phyloP scores from a whole-genome alignment of 2,329 filamentous ascomycete species.

The Mycocentrospora acerina region DNA sequence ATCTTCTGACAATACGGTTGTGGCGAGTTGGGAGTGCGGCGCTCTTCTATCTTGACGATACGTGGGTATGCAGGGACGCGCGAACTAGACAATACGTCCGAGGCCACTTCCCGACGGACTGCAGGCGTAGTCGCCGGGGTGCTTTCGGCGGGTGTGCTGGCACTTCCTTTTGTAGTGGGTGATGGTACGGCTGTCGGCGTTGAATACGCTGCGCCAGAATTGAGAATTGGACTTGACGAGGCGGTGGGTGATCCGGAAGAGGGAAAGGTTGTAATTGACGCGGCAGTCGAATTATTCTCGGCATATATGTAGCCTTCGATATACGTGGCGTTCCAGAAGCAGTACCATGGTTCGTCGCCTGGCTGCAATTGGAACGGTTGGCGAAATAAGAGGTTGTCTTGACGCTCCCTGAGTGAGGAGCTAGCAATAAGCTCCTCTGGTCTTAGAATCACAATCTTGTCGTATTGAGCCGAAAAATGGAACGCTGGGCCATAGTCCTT shows the following conservation, averaged over 20 bases:
- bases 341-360: constrained; percentile 69
- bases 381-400: constrained; percentile 26
- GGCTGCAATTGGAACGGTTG: constrained; percentile 49
- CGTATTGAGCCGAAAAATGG: constrained; percentile 63
- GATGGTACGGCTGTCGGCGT: constrained; percentile 10
- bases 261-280: constrained; percentile 30
- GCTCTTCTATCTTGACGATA: constrained; percentile 67
- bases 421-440: constrained; percentile 40
- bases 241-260: constrained; percentile 21
- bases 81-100: constrained; percentile 18
- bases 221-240: constrained; percentile 9
- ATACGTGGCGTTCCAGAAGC: constrained; percentile 68
- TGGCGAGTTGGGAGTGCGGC: constrained; percentile 52
- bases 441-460: constrained; percentile 63
- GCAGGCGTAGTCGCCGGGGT: constrained; percentile 10
- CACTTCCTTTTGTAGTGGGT: constrained; percentile 3
- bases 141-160: constrained; percentile 8
- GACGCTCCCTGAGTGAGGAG: constrained; percentile 19
- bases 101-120: constrained; percentile 16
- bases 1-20: constrained; percentile 67
- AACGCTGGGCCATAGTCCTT: constrained; percentile 61
- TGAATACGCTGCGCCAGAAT: constrained; percentile 2
- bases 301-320: constrained; percentile 69
- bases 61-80: constrained; percentile 52
- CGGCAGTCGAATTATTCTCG: constrained; percentile 51